A percentile compares a stretch with the other conserved stretches of the same genome.
phyloP scores from a whole-genome alignment of 169 alveolate species.

The Eimeria sp. region DNA sequence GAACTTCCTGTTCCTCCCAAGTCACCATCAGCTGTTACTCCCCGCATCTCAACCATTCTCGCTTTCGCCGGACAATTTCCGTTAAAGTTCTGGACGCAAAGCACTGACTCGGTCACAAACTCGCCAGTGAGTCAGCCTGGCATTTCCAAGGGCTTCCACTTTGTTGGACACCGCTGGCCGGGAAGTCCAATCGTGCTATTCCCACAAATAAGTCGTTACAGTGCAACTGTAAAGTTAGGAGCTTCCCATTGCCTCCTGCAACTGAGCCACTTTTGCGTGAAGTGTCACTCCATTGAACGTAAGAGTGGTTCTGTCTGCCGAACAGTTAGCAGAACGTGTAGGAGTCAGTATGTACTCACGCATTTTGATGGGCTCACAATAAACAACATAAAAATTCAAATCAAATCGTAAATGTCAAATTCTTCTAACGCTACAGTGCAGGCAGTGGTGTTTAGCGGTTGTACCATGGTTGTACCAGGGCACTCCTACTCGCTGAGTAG shows the following conservation, averaged over 20 bases:
- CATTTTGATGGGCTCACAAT: background rate
- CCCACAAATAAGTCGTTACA: too few relatives aligned
- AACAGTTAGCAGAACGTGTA: background rate
- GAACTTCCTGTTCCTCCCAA: background rate
- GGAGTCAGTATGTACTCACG: background rate
- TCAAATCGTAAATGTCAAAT: background rate
- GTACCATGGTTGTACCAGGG: background rate
- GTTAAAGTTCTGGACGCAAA: background rate
- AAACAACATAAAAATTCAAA: background rate
- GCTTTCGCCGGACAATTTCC: background rate
- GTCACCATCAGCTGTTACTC: background rate
- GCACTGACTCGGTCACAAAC: background rate
- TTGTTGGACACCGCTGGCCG: background rate
- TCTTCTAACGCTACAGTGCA: background rate
- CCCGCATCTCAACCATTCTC: background rate
- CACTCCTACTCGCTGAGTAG: background rate
- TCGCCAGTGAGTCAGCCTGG: background rate
- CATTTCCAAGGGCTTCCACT: background rate
- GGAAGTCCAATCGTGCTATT: background rate
- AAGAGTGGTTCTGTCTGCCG: background rate
- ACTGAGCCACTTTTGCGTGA: background rate
- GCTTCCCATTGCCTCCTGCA: background rate
- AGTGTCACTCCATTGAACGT: background rate
- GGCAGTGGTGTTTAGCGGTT: background rate
- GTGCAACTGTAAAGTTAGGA: background rate